These are phyloP conservation scores for Candida qinlingensis DNA, from an alignment of 805 yeast genomes.

Conservation along the genomic window DNA sequence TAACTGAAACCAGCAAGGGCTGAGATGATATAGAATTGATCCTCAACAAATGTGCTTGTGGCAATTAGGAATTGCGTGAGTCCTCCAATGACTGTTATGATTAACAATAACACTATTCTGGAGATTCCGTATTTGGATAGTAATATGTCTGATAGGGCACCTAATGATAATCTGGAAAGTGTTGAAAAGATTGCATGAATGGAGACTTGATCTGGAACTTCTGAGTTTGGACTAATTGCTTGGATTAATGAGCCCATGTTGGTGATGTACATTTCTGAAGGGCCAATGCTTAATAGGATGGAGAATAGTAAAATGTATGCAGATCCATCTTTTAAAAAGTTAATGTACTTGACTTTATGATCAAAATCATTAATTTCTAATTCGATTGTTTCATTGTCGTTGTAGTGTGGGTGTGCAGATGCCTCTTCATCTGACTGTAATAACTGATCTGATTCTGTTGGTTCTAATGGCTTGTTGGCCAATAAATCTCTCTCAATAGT, in stretches of 20 bases:
- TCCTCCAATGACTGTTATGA: conserved; percentile 30
- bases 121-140: conserved; percentile 25
- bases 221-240: conserved; percentile 16
- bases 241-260: conserved; percentile 71
- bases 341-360: conserved; percentile 16
- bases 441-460: conserved; percentile 20
- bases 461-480: conserved; percentile 17
- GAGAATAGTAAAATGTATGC: conserved; percentile 61
- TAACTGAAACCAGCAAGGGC: conserved; percentile 62
- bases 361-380: conserved; percentile 17
- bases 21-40: conserved; percentile 30
- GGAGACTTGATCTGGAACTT: conserved; percentile 47
- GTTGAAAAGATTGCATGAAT: conserved; percentile 67
- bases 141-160: conserved; percentile 62
- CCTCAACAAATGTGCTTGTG: conserved; percentile 15
- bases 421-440: not conserved
- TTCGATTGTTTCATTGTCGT: conserved; percentile 24
- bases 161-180: conserved; percentile 57
- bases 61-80: conserved; percentile 31
- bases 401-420: not conserved
- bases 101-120: conserved; percentile 28
- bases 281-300: conserved; percentile 69
- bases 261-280: conserved; percentile 78
- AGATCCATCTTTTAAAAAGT: conserved; percentile 39
- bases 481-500: conserved; percentile 36